Percentiles rank a stretch among this genome's conserved stretches.
phyloP scores from a whole-genome alignment of 495 filamentous ascomycete species.

The Annulohypoxylon stygium region DNA sequence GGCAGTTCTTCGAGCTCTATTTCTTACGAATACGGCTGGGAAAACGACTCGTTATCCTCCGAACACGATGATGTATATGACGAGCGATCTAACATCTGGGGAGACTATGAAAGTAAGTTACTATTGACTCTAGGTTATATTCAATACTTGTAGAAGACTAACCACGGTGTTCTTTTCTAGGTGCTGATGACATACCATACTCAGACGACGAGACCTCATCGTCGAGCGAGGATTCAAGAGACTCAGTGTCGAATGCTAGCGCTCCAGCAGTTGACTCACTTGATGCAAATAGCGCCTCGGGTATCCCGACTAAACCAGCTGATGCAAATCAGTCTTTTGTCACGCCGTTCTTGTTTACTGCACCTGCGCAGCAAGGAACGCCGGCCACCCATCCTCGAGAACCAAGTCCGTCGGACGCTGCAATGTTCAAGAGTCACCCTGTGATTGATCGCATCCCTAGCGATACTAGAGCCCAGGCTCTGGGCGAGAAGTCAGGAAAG shows the following conservation, averaged over 20 bases:
- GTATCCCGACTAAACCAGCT: constrained; percentile 58
- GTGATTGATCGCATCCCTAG: constrained; percentile 11
- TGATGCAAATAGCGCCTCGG: constrained; percentile 42
- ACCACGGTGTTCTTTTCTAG: constrained; percentile 12
- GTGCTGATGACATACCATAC: constrained; percentile 15
- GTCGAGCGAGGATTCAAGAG: constrained; percentile 41
- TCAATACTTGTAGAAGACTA: background rate
- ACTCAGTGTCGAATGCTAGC: constrained; percentile 45
- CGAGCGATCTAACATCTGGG: constrained; percentile 1
- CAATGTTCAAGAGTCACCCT: constrained; percentile 54
- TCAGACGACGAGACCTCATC: constrained; percentile 25
- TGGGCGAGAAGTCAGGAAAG: constrained; percentile 55
- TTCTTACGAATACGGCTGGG: background rate
- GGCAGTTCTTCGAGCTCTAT: background rate
- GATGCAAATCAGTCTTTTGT: constrained; percentile 38
- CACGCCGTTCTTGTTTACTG: constrained; percentile 32
- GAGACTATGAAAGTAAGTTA: constrained; percentile 28
- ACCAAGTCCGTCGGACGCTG: constrained; percentile 61
- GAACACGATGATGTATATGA: background rate
- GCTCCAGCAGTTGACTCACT: constrained; percentile 47
- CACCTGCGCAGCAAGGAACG: constrained; percentile 2
- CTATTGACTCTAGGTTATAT: background rate
- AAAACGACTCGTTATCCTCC: background rate
- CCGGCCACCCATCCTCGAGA: constrained; percentile 38
- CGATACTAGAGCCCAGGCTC: constrained; percentile 39